phyloP scores from a whole-genome alignment of 2,329 filamentous ascomycete species.

The Aureobasidium lini region DNA sequence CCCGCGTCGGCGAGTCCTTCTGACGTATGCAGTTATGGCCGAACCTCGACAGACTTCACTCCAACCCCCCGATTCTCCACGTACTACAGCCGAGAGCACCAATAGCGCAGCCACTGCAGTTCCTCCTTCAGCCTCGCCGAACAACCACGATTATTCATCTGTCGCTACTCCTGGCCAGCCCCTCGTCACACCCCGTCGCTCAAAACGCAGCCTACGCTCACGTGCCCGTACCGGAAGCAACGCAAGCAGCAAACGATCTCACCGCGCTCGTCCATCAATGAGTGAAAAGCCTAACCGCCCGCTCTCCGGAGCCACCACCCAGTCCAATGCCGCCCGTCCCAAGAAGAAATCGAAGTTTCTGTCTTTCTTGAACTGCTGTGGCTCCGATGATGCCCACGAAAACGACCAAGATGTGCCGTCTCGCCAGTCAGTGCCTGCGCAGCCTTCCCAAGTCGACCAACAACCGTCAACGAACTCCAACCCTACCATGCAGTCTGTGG shows the following conservation, averaged over 20 bases:
- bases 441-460: constrained; percentile 30
- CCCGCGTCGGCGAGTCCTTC: neutral
- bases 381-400: constrained; percentile 51
- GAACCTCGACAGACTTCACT: constrained; percentile 6
- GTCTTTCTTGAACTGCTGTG: constrained; percentile 59
- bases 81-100: neutral
- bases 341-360: constrained; percentile 38
- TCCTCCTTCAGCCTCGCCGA: neutral
- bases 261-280: constrained; percentile 27
- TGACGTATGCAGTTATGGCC: constrained; percentile 14
- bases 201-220: constrained; percentile 36
- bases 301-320: constrained; percentile 26
- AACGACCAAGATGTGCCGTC: constrained; percentile 48
- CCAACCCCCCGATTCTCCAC: constrained; percentile 2
- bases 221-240: constrained; percentile 35
- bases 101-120: constrained; percentile 5
- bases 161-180: neutral
- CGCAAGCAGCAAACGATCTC: constrained; percentile 39
- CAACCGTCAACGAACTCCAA: constrained; percentile 48
- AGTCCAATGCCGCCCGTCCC: constrained; percentile 22
- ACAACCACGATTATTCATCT: neutral
- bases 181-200: constrained; percentile 12
- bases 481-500: constrained; percentile 45
- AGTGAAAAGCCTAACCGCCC: constrained; percentile 34
- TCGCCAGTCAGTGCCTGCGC: constrained; percentile 33